Evolutionary conservation across 2,329 filamentous ascomycete species (phyloP).

Genomic region (Diaporthe aspalathi): DNA sequence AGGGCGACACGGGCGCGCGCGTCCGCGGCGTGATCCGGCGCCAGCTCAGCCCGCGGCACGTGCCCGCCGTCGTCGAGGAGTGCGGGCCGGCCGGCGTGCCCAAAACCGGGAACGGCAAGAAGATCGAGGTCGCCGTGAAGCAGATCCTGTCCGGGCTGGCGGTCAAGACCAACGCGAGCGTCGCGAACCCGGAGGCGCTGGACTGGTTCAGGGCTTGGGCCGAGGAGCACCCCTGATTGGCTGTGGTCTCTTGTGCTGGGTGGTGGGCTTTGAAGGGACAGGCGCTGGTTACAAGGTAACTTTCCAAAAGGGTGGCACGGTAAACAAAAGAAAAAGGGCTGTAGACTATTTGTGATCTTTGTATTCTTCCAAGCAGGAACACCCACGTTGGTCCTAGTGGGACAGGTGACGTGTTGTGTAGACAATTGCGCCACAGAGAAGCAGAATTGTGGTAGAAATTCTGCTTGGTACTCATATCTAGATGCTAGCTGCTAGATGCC

Average conservation of each 20-base stretch:
- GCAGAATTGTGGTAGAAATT: background rate
- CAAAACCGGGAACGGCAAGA: conserved; percentile 94
- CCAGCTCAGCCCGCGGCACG: conserved; percentile 89
- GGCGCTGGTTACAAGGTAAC: background rate
- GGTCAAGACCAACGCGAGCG: conserved; percentile 89
- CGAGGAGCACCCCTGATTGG: conserved; percentile 54
- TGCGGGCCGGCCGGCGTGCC: conserved; percentile 81
- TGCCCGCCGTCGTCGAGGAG: conserved; percentile 84
- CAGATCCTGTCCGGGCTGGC: conserved; percentile 91
- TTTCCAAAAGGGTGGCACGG: background rate
- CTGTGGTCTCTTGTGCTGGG: background rate
- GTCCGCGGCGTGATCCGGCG: conserved; percentile 78
- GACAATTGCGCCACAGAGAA: background rate
- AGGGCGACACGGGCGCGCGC: conserved; percentile 64
- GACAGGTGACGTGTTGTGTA: too few species aligned
- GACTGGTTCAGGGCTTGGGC: conserved; percentile 91
- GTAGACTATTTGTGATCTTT: background rate
- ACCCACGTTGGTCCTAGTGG: too few species aligned
- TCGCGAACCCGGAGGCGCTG: conserved; percentile 90
- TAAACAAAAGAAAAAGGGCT: conserved; percentile 26
- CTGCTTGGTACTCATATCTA: conserved; percentile 29
- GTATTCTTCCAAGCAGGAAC: too few species aligned
- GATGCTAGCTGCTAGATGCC: conserved; percentile 29
- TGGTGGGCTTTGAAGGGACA: too few species aligned
- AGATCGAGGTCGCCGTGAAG: conserved; percentile 96